Percentiles rank a stretch among this genome's conserved stretches.
phyloP scores from a whole-genome alignment of 208 protist species.

The Wallacemonas sp. region DNA sequence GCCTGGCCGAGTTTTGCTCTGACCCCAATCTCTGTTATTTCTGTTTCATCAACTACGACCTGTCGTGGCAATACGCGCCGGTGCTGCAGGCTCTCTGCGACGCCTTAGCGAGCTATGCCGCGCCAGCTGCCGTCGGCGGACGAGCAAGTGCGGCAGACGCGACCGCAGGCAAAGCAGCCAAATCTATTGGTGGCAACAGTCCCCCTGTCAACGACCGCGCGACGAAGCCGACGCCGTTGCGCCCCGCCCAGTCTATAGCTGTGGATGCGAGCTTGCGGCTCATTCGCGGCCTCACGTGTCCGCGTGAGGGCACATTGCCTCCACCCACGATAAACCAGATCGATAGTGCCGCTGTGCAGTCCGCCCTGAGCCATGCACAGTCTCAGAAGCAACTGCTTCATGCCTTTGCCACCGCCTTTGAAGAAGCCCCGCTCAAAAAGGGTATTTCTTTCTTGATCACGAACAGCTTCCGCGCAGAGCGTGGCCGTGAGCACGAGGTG shows the following conservation, averaged over 20 bases:
- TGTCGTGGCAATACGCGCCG: conserved; percentile 68
- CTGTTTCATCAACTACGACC: conserved; percentile 88
- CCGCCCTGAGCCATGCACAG: conserved; percentile 18
- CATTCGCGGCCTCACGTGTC: not conserved
- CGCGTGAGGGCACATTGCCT: too few relatives aligned
- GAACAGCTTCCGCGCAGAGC: conserved; percentile 45
- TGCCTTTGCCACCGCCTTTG: conserved; percentile 68
- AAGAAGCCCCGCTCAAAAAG: conserved; percentile 65
- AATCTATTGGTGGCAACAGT: not conserved
- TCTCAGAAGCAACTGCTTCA: conserved; percentile 59
- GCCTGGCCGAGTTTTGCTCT: conserved; percentile 81
- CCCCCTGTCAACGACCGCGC: not conserved
- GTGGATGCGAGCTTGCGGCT: conserved; percentile 21
- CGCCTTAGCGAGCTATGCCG: conserved; percentile 50
- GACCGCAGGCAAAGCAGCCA: not conserved
- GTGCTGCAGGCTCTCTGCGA: conserved; percentile 70
- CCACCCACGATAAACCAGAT: not conserved
- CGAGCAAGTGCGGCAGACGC: not conserved
- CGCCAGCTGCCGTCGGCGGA: not conserved
- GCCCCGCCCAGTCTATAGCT: not conserved
- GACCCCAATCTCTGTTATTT: conserved; percentile 65
- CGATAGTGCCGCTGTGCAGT: not conserved
- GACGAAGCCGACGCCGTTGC: conserved; percentile 12
- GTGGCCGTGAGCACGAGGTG: conserved; percentile 19
- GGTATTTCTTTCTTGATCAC: conserved; percentile 79